A percentile compares a stretch with the other conserved stretches of the same genome.
These are phyloP conservation scores for Sphagnum contortum DNA, from an alignment of 225 moss, liverwort and hornwort genomes.

Conservation along the genomic window DNA sequence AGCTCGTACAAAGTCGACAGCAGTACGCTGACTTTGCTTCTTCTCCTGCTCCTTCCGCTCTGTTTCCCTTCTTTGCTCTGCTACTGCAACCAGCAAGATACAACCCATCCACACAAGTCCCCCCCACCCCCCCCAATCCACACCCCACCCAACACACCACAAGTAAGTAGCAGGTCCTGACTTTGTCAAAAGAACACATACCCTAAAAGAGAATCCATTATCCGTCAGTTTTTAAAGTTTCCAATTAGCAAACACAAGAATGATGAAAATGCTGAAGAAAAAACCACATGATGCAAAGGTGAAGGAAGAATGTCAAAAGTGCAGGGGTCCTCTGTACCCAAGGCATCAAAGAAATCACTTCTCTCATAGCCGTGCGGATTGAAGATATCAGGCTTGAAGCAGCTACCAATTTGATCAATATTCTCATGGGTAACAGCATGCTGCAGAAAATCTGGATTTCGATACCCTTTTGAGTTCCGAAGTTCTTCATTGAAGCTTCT, in stretches of 20 bases:
- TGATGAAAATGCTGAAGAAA: too few relatives aligned
- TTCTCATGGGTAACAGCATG: conserved; percentile 71
- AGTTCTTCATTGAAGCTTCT: conserved; percentile 72
- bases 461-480: conserved; percentile 79
- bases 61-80: conserved; percentile 56
- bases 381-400: conserved; percentile 65
- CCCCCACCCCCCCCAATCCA: too few relatives aligned
- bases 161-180: too few relatives aligned
- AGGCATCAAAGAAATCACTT: conserved; percentile 59
- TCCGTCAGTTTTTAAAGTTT: too few relatives aligned
- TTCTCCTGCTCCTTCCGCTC: conserved; percentile 88
- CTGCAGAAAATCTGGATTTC: conserved; percentile 96
- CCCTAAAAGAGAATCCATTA: too few relatives aligned
- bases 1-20: conserved; percentile 80
- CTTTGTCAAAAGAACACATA: neutral
- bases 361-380: conserved; percentile 67
- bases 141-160: too few relatives aligned
- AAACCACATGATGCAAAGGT: too few relatives aligned
- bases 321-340: conserved; percentile 32
- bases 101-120: neutral
- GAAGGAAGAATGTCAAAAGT: neutral
- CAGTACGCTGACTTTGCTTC: conserved; percentile 58
- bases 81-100: conserved; percentile 21
- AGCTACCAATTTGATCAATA: conserved; percentile 80
- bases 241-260: too few relatives aligned